Base-by-base conservation (phyloP, 2,329 filamentous ascomycete species). In the Rutstroemia sp. region DNA sequence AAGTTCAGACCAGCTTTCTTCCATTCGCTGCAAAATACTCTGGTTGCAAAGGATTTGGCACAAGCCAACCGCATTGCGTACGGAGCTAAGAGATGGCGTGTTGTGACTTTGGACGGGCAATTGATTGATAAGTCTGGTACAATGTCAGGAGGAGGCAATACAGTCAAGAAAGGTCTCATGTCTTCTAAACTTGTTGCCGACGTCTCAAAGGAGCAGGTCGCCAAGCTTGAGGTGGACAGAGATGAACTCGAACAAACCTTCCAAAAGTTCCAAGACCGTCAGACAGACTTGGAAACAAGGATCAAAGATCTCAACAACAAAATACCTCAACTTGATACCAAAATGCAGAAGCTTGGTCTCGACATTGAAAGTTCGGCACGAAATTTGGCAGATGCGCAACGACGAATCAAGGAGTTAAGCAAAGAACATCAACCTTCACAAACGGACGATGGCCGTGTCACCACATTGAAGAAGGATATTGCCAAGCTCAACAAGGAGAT, bases 51-150 rank as follows among this genome's bases (percentile, higher is more conserved):
- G 52, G 90, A 99, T 67, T 80, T 99, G 14, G 86, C 89, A n/a
- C 94, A 99, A 71, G 95, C 94, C 2, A 96, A 97, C 72, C 86
- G 94, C 48, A 96, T 99, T 63, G 94, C 94, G 7, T 99, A 97
- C 67, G 92, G 94, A 44, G 89, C 89, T 47, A 89, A 85, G 75
- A 79, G 94, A 71, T 99, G 94, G 94, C 86, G 94, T 62, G 94
- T 99, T 3, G 94, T 99, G 42, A 99, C 94, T 0, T 81, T 99
- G 2, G 90, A 92, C 59, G 94, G 94, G 49, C 92, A 96, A 71
- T 80, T 99, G 52, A 97, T 99, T 63, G 94, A 99, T 74, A 95
- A 95, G 70, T 96, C 92, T 1, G 94, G 94, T 78, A 97, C 94
- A 38, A 97, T 99, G 94, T 96, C 90, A 58, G 94, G 94, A 77